These are phyloP conservation scores for Fraxinus quadrangulata DNA, from an alignment of 257 asterid genomes.

Conservation along the genomic window DNA sequence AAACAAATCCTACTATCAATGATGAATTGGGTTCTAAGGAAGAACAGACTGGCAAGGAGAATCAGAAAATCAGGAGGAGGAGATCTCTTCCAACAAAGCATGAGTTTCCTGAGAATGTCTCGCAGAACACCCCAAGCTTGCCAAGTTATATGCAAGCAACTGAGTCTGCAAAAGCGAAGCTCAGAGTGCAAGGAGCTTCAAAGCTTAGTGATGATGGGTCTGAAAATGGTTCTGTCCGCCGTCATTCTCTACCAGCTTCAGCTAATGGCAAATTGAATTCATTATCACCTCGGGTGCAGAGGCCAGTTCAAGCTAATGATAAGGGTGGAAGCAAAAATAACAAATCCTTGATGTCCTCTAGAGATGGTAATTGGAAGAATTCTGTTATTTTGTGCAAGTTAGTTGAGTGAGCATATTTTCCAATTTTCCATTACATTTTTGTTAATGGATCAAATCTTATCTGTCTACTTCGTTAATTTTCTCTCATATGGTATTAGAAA, in stretches of 20 bases:
- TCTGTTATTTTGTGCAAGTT: neutral
- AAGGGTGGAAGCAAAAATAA: constrained; percentile 59
- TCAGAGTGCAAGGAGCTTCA: constrained; percentile 68
- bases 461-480: neutral
- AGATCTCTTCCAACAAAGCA: constrained; percentile 76
- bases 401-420: neutral
- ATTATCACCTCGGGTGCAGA: constrained; percentile 72
- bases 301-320: constrained; percentile 68
- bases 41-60: constrained; percentile 59
- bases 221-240: constrained; percentile 54
- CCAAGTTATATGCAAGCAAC: constrained; percentile 98
- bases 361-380: constrained; percentile 60
- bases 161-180: constrained; percentile 92
- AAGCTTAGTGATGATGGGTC: constrained; percentile 53
- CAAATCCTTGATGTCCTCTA: constrained; percentile 51
- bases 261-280: constrained; percentile 63
- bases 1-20: constrained; percentile 30
- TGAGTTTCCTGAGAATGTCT: constrained; percentile 66
- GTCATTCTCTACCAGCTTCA: constrained; percentile 83
- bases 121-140: constrained; percentile 64
- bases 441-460: neutral
- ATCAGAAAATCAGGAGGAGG: constrained; percentile 64
- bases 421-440: neutral
- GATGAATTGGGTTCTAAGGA: constrained; percentile 56
- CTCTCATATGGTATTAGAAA: neutral